These are phyloP conservation scores for Kewa caespitosa DNA, from an alignment of 179 eudicot species.

Conservation along the genomic window DNA sequence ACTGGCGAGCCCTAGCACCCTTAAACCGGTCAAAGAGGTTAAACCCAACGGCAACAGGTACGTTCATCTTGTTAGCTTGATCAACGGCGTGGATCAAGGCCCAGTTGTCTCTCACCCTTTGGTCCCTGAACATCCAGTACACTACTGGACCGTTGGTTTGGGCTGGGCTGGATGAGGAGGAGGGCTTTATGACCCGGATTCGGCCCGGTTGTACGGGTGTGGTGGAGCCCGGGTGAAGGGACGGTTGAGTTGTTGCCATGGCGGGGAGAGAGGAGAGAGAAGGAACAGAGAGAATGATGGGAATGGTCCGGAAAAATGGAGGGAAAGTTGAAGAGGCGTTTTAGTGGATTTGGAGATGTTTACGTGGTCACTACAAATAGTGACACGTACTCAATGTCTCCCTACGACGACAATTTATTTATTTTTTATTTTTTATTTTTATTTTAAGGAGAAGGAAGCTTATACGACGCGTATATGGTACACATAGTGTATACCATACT, in stretches of 20 bases:
- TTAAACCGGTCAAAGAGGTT: conserved; percentile 79
- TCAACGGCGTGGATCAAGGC: conserved; percentile 93
- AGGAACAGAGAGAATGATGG: not conserved
- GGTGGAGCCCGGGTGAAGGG: conserved; percentile 10
- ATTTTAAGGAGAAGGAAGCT: no score
- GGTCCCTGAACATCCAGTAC: conserved; percentile 99
- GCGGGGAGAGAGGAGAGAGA: not conserved
- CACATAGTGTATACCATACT: no score
- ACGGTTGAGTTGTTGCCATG: conserved; percentile 8
- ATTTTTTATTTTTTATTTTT: no score
- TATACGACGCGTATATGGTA: no score
- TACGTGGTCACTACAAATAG: conserved; percentile 35
- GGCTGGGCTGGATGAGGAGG: no score
- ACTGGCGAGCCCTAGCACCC: conserved; percentile 82
- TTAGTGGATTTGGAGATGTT: conserved; percentile 38
- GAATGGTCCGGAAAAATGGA: conserved; percentile 41
- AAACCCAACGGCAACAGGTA: conserved; percentile 75
- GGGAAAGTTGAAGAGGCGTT: conserved; percentile 43
- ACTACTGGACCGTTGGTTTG: conserved; percentile 68
- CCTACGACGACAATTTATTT: no score
- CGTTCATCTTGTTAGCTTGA: conserved; percentile 67
- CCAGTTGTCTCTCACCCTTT: conserved; percentile 89
- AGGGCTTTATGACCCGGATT: no score
- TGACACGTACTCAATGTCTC: no score
- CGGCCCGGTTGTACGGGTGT: conserved; percentile 51